Conservation (phyloP, 225 moss, liverwort and hornwort species). For the Sphagnum contortum region DNA sequence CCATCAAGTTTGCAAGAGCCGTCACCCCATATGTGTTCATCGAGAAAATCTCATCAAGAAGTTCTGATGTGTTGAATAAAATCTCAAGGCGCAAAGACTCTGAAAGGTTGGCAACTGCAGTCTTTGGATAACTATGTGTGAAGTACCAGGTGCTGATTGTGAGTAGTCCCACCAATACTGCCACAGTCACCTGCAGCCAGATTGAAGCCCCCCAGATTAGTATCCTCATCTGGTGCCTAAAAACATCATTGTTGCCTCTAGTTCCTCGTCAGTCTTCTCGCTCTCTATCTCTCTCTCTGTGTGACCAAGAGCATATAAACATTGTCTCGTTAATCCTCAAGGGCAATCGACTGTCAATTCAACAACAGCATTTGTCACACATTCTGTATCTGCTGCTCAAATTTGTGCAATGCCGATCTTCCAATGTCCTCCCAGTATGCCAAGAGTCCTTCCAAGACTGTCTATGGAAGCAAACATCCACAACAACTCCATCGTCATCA, state of each 20-base stretch:
- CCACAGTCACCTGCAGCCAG: conserved; percentile 38
- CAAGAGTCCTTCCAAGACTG: too few relatives aligned
- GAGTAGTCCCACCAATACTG: conserved; percentile 56
- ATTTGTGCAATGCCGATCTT: too few relatives aligned
- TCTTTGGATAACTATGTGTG: conserved; percentile 66
- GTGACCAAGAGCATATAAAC: too few relatives aligned
- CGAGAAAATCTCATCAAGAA: conserved; percentile 52
- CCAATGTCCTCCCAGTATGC: too few relatives aligned
- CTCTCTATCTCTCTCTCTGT: not conserved
- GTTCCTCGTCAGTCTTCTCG: not conserved
- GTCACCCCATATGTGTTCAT: conserved; percentile 63
- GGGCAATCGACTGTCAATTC: not conserved
- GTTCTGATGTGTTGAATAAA: conserved; percentile 53
- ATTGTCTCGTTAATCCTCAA: not conserved
- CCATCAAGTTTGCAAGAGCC: conserved; percentile 58
- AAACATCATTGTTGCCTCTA: not conserved
- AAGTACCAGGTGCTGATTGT: conserved; percentile 67
- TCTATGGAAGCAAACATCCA: too few relatives aligned
- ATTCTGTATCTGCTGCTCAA: not conserved
- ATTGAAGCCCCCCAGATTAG: too few relatives aligned
- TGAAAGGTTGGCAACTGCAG: conserved; percentile 44
- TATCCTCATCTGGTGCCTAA: not conserved
- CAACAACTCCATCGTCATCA: too few relatives aligned
- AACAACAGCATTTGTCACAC: too few relatives aligned
- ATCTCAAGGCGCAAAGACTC: conserved; percentile 62